phyloP scores from a whole-genome alignment of 805 yeast species.

The Groenewaldozyma tartarivorans region DNA sequence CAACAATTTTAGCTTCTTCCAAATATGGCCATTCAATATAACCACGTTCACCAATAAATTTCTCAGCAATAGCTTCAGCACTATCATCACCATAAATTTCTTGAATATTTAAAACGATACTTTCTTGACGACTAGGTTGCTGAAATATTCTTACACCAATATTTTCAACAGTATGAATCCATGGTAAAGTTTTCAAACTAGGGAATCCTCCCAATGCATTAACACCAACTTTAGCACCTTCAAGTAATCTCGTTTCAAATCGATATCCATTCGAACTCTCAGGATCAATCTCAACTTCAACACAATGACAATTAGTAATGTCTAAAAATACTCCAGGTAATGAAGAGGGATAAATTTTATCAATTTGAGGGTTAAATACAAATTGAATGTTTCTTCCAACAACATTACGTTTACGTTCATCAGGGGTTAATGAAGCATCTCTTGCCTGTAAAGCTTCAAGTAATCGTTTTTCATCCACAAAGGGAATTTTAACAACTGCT shows the following conservation, averaged over 20 bases:
- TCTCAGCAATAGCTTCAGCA: constrained; percentile 54
- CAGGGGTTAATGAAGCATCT: constrained; percentile 52
- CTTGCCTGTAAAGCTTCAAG: constrained; percentile 62
- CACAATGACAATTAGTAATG: constrained; percentile 69
- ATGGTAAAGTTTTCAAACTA: constrained; percentile 61
- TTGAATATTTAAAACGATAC: constrained; percentile 58
- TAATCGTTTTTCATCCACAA: constrained; percentile 77
- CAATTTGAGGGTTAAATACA: constrained; percentile 66
- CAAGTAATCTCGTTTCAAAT: constrained; percentile 42
- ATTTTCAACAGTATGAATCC: constrained; percentile 38
- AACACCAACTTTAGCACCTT: constrained; percentile 61
- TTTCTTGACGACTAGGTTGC: constrained; percentile 73
- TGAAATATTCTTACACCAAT: constrained; percentile 73
- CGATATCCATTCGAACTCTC: constrained; percentile 25
- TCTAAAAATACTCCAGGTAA: constrained; percentile 68
- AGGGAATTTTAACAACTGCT: constrained; percentile 86
- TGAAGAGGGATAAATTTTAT: constrained; percentile 61
- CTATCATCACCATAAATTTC: constrained; percentile 34
- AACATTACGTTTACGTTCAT: constrained; percentile 64
- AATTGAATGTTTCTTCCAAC: constrained; percentile 65
- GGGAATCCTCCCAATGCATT: constrained; percentile 86
- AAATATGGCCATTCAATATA: constrained; percentile 89
- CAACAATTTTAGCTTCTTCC: constrained; percentile 64
- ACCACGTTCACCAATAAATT: constrained; percentile 51
- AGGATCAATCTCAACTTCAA: constrained; percentile 33